Evolutionary conservation across 805 yeast species (phyloP), one percentile per base, ranked within the genome.

Genomic region (Schwanniomyces vanrijiae): DNA sequence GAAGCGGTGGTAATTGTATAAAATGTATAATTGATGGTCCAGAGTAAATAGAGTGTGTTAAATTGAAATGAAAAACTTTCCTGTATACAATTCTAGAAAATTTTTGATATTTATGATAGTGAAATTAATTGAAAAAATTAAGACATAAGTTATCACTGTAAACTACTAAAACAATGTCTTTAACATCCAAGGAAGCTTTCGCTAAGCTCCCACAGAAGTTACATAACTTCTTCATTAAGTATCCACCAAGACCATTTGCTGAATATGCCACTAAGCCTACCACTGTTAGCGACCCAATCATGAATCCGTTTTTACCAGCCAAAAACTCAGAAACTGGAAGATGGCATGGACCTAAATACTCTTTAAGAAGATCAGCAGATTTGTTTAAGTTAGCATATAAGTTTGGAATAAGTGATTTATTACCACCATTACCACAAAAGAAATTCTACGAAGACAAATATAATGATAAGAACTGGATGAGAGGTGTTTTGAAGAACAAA

Each of bases 271-370:
- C 75, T 2, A 77, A 75, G 51, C 86, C 96, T 43, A 80, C 88
- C 1, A 69, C 80, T 24, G 83, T 88, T 19, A 71, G 69, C 42
- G 91, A 90, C 42, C 76, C 80, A 19, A 79, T 81, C 50, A 87
- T 90, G 55, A 91, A 91, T 66, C 97, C 97, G 44, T 91, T 91
- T 65, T 66, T 89, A 46, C 85, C 96, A 20, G 90, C 89, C 65
- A 86, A 79, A 59, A 90, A 90, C 64, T 90, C 95, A 18, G 80
- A 86, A 19, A 89, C 95, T 19, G 81, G 86, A n/a, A 75, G 70
- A 55, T 81, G 84, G 71, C 95, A 88, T 58, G 81, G 82, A 49
- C 88, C 97, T 21, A 76, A 82, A 55, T 88, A 81, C 67, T 88
- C 96, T 7, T 71, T 84, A 59, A 81, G 96, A 69, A 81, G 92